Conservation (phyloP, 2,329 filamentous ascomycete species). For the Rhynchosporium graminicola region DNA sequence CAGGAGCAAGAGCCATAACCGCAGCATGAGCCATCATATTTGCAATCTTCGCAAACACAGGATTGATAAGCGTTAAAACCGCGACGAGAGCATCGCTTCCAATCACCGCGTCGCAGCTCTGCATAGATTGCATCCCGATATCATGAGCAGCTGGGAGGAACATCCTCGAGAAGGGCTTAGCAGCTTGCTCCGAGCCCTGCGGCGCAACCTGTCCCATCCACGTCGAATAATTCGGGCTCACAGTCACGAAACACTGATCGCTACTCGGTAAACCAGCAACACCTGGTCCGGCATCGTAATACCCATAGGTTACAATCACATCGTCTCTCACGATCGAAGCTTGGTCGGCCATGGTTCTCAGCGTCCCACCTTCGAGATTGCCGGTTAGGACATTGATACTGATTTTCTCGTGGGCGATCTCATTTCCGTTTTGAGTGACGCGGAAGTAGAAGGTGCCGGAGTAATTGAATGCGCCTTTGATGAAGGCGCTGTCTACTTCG, state of each 20-base stretch:
- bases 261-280: constrained; percentile 45
- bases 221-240: constrained; percentile 45
- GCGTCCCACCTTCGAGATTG: constrained; percentile 44
- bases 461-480: constrained; percentile 46
- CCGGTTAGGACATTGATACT: constrained; percentile 50
- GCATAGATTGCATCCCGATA: constrained; percentile 54
- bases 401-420: constrained; percentile 47
- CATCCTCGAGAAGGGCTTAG: constrained; percentile 46
- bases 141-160: constrained; percentile 51
- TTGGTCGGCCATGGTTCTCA: constrained; percentile 33
- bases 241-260: constrained; percentile 50
- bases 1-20: constrained; percentile 39
- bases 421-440: constrained; percentile 43
- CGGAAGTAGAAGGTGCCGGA: constrained; percentile 48
- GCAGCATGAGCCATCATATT: constrained; percentile 33
- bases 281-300: constrained; percentile 51
- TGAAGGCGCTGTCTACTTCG: constrained; percentile 49
- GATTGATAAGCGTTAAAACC: constrained; percentile 32
- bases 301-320: constrained; percentile 48
- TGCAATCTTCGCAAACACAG: constrained; percentile 34
- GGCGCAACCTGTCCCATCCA: constrained; percentile 50
- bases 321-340: constrained; percentile 38
- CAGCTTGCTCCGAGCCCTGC: constrained; percentile 42
- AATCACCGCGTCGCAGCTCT: constrained; percentile 45
- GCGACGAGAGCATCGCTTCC: constrained; percentile 37